Percentiles rank a stretch among this genome's conserved stretches.
These are phyloP conservation scores for Jacaranda mimosifolia DNA, from an alignment of 257 asterid species.

Conservation along the genomic window DNA sequence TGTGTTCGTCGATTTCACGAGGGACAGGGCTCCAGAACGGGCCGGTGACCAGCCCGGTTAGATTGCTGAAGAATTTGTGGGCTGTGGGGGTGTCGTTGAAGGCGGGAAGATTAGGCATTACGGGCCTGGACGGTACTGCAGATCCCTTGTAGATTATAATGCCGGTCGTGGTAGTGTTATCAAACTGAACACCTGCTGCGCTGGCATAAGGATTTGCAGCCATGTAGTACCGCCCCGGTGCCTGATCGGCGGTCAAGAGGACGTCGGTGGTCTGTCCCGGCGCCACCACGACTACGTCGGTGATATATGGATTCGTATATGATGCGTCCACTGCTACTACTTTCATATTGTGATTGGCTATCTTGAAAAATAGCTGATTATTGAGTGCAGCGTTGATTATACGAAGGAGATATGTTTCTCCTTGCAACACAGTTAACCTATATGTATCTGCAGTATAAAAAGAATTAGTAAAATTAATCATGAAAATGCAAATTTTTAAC, in stretches of 20 bases:
- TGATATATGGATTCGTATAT: slow-evolving; percentile 67
- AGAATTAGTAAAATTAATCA: background rate
- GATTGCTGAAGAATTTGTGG: slow-evolving; percentile 54
- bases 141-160: slow-evolving; percentile 53
- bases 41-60: slow-evolving; percentile 59
- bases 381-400: slow-evolving; percentile 87
- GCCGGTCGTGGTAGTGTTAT: slow-evolving; percentile 67
- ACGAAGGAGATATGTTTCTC: slow-evolving; percentile 74
- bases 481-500: background rate
- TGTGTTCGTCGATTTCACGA: slow-evolving; percentile 47
- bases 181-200: slow-evolving; percentile 39
- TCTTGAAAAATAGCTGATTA: slow-evolving; percentile 64
- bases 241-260: slow-evolving; percentile 63
- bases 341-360: slow-evolving; percentile 68
- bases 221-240: slow-evolving; percentile 68
- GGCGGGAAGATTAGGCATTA: slow-evolving; percentile 72
- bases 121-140: slow-evolving; percentile 39
- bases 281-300: slow-evolving; percentile 68
- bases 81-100: slow-evolving; percentile 80
- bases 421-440: slow-evolving; percentile 52
- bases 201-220: slow-evolving; percentile 68
- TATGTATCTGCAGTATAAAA: slow-evolving; percentile 47
- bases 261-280: slow-evolving; percentile 85
- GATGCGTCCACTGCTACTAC: slow-evolving; percentile 74
- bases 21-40: slow-evolving; percentile 70